Evolutionary conservation across 1,284 basidiomycete genomes (phyloP).

Genomic region (Lentinula novae-zelandiae): DNA sequence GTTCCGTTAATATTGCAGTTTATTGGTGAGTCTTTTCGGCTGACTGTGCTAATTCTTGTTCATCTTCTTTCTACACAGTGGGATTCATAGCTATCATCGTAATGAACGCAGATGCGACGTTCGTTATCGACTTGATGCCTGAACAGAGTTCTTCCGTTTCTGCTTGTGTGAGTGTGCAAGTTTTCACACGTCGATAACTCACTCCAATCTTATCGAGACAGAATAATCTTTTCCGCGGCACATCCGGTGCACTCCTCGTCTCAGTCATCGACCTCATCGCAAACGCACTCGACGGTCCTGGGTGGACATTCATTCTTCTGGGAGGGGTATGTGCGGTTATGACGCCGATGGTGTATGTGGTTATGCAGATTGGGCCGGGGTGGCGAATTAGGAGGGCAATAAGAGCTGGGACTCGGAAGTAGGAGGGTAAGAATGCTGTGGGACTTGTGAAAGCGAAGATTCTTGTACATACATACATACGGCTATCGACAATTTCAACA

Average conservation of each 20-base stretch:
- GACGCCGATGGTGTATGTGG: constrained; percentile 33
- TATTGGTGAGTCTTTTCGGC: constrained; percentile 40
- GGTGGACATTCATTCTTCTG: constrained; percentile 50
- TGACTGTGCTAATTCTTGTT: no score
- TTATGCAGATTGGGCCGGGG: constrained; percentile 32
- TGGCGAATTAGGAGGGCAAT: background rate
- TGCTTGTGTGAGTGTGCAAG: constrained; percentile 35
- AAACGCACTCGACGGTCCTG: constrained; percentile 32
- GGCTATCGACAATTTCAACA: no score
- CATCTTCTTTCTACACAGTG: constrained; percentile 33
- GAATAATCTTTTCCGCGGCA: constrained; percentile 58
- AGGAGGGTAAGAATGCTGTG: no score
- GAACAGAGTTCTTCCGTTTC: constrained; percentile 58
- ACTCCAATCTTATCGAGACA: background rate
- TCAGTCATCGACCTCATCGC: constrained; percentile 46
- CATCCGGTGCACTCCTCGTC: constrained; percentile 43
- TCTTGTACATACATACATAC: no score
- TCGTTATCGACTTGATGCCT: constrained; percentile 62
- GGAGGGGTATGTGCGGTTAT: constrained; percentile 34
- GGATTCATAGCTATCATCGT: constrained; percentile 38
- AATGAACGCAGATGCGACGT: constrained; percentile 50
- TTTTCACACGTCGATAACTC: background rate
- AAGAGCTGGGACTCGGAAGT: no score
- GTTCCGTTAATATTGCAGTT: constrained; percentile 59
- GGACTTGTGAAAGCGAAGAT: no score